Conservation (phyloP, 2,329 filamentous ascomycete species). For the Pestalotiopsis fici region DNA sequence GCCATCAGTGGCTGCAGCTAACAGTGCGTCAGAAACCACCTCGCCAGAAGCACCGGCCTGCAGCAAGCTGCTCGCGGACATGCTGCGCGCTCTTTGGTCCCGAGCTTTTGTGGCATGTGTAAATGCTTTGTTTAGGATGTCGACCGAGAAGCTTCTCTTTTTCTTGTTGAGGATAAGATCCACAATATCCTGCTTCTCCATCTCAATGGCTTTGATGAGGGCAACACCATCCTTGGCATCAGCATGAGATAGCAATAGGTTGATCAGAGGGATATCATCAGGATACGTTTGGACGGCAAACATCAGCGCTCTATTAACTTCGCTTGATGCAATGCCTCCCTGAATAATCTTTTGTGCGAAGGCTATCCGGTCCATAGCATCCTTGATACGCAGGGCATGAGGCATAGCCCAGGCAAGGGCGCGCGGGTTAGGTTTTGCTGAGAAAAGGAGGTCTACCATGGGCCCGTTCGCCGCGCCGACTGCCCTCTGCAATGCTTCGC, state of each 20-base stretch:
- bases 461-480: constrained; percentile 45
- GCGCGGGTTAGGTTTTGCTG: constrained; percentile 36
- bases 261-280: constrained; percentile 50
- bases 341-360: constrained; percentile 52
- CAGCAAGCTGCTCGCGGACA: constrained; percentile 47
- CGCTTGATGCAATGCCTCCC: constrained; percentile 46
- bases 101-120: constrained; percentile 42
- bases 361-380: constrained; percentile 51
- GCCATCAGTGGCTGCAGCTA: constrained; percentile 53
- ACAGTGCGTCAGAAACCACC: constrained; percentile 49
- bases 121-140: constrained; percentile 43
- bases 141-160: constrained; percentile 31
- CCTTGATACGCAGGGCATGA: constrained; percentile 50
- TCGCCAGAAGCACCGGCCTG: constrained; percentile 45
- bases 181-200: constrained; percentile 45
- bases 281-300: constrained; percentile 50
- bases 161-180: constrained; percentile 43
- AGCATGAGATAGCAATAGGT: constrained; percentile 44
- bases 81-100: constrained; percentile 38
- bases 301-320: constrained; percentile 52
- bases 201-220: constrained; percentile 44
- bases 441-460: constrained; percentile 51
- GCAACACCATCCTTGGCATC: constrained; percentile 53
- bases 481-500: constrained; percentile 50
- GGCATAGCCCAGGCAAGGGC: constrained; percentile 53